Conservation (phyloP, 305 asterid species). For the Ajuga reptans region DNA sequence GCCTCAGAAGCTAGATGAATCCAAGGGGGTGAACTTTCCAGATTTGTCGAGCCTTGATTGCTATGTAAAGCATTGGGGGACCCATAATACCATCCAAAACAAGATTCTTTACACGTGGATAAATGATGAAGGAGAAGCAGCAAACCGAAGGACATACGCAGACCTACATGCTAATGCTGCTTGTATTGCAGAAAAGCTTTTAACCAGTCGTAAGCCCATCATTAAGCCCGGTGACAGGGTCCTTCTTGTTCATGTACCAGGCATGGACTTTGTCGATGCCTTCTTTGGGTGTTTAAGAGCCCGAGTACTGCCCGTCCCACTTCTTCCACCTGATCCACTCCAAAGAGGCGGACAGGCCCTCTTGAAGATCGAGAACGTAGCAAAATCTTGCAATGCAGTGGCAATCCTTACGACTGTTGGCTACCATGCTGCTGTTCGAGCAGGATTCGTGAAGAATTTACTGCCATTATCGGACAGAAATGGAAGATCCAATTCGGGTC, state of each 20-base stretch:
- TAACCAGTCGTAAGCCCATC: conserved; percentile 49
- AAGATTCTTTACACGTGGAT: conserved; percentile 70
- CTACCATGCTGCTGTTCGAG: conserved; percentile 68
- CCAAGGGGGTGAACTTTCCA: conserved; percentile 49
- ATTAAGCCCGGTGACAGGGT: conserved; percentile 67
- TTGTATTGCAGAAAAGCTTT: conserved; percentile 57
- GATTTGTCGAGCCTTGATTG: conserved; percentile 52
- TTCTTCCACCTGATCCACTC: conserved; percentile 85
- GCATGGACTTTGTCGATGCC: conserved; percentile 68
- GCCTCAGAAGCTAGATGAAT: conserved; percentile 38
- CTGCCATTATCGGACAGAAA: conserved; percentile 32
- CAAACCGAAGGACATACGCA: conserved; percentile 38
- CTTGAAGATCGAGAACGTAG: conserved; percentile 61
- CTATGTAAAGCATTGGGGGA: conserved; percentile 67
- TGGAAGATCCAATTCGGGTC: conserved; percentile 31
- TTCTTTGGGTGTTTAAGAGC: conserved; percentile 81
- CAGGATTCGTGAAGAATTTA: conserved; percentile 54
- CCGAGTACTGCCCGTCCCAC: conserved; percentile 70
- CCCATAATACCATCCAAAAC: conserved; percentile 29
- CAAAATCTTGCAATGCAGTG: conserved; percentile 58
- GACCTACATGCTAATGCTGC: conserved; percentile 61
- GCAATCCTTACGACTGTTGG: conserved; percentile 61
- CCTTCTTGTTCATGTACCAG: conserved; percentile 66
- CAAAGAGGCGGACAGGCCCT: conserved; percentile 87
- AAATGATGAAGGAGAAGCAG: conserved; percentile 49